A percentile compares a stretch with the other conserved stretches of the same genome.
Evolutionary conservation across 1,284 basidiomycete genomes (phyloP).

Genomic region (Coriolopsis trogii): DNA sequence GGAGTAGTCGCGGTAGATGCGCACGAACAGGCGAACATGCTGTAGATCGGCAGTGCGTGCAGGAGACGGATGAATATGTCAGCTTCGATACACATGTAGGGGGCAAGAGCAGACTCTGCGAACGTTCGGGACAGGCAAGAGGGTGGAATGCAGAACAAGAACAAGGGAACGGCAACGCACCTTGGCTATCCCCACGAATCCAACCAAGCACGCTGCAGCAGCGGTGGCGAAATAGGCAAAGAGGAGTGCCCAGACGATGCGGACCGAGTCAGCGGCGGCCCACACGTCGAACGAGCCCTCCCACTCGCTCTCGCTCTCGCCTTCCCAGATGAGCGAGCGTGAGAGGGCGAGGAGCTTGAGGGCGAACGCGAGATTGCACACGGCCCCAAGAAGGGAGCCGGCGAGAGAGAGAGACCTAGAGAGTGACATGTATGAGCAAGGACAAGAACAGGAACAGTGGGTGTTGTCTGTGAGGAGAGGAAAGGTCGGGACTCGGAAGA

Average conservation of each 20-base stretch:
- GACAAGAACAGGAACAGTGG: neutral
- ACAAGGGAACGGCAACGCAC: slow-evolving; percentile 39
- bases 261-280: slow-evolving; percentile 60
- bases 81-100: too few relatives aligned
- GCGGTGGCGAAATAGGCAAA: slow-evolving; percentile 68
- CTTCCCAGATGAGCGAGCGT: slow-evolving; percentile 67
- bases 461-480: too few relatives aligned
- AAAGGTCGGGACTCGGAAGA: too few relatives aligned
- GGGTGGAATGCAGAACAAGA: neutral
- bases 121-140: neutral
- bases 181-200: slow-evolving; percentile 69
- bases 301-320: slow-evolving; percentile 72
- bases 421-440: slow-evolving; percentile 22
- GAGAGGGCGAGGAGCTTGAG: slow-evolving; percentile 58
- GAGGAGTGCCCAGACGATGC: slow-evolving; percentile 66
- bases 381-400: slow-evolving; percentile 56
- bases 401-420: slow-evolving; percentile 56
- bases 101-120: too few relatives aligned
- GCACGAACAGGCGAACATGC: slow-evolving; percentile 56
- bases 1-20: slow-evolving; percentile 72
- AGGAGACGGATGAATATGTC: slow-evolving; percentile 2
- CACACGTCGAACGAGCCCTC: slow-evolving; percentile 62
- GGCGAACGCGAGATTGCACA: slow-evolving; percentile 58
- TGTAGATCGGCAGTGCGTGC: slow-evolving; percentile 28
- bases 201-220: slow-evolving; percentile 60